Conservation (phyloP, 1,284 basidiomycete genomes). For the Tilletiaria anomala region DNA sequence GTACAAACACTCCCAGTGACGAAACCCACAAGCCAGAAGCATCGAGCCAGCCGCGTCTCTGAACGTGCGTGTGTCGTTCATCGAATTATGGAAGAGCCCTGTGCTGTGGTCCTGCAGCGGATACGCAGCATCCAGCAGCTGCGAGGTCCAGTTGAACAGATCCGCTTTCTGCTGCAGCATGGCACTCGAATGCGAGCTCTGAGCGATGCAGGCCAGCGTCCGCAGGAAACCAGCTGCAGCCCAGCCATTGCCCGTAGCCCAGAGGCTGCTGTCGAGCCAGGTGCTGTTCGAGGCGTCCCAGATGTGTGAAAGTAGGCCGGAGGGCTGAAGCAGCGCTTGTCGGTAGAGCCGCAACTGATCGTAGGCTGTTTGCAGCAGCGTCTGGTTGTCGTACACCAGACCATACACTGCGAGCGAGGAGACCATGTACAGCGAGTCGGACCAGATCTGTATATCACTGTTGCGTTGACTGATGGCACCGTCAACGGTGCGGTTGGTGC, state of each 20-base stretch:
- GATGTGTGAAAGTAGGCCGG: slow-evolving; percentile 30
- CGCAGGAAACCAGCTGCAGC: slow-evolving; percentile 69
- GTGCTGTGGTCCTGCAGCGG: slow-evolving; percentile 42
- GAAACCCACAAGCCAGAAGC: too few species aligned
- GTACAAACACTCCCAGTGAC: too few species aligned
- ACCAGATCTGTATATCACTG: slow-evolving; percentile 20
- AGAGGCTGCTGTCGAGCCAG: slow-evolving; percentile 42
- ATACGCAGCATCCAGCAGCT: slow-evolving; percentile 62
- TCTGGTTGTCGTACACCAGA: too few species aligned
- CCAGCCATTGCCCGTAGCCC: slow-evolving; percentile 69
- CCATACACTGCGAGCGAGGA: too few species aligned
- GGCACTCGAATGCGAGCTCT: slow-evolving; percentile 47
- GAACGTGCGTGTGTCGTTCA: too few species aligned
- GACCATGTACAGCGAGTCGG: slow-evolving; percentile 12
- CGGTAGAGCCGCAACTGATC: slow-evolving; percentile 67
- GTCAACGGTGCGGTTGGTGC: slow-evolving; percentile 45
- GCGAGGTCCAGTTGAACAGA: slow-evolving; percentile 53
- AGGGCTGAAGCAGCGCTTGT: slow-evolving; percentile 45
- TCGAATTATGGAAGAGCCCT: slow-evolving; percentile 31
- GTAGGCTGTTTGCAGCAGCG: slow-evolving; percentile 56
- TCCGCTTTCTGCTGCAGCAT: slow-evolving; percentile 50
- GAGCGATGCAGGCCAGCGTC: slow-evolving; percentile 57
- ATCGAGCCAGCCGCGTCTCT: too few species aligned
- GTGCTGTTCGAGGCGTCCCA: slow-evolving; percentile 9
- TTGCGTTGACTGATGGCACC: slow-evolving; percentile 41